These are phyloP conservation scores for Phytophthora sojae DNA, from an alignment of 352 stramenopile genomes.

Conservation along the genomic window DNA sequence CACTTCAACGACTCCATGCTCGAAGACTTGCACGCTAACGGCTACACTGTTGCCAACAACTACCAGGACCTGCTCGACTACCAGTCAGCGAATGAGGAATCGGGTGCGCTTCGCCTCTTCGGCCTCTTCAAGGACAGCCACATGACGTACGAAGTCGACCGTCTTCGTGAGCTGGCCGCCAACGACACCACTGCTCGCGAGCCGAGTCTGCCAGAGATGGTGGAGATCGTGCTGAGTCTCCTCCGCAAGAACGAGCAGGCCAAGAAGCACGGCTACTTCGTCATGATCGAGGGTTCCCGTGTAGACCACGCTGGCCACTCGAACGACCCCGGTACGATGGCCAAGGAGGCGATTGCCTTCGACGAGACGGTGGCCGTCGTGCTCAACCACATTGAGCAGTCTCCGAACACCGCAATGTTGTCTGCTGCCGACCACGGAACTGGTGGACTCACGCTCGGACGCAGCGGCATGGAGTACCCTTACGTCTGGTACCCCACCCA, in stretches of 20 bases:
- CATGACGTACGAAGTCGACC: conserved; percentile 80
- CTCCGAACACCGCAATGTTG: conserved; percentile 61
- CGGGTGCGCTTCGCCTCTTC: conserved; percentile 60
- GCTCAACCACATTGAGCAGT: conserved; percentile 56
- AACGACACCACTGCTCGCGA: conserved; percentile 54
- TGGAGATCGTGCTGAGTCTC: conserved; percentile 61
- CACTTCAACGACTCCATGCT: conserved; percentile 66
- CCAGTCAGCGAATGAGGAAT: conserved; percentile 54
- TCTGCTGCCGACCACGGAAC: conserved; percentile 73
- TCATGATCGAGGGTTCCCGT: conserved; percentile 79
- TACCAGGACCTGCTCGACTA: conserved; percentile 68
- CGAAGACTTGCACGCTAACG: conserved; percentile 43
- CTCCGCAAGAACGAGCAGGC: conserved; percentile 73
- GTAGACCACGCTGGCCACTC: conserved; percentile 75
- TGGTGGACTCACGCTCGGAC: conserved; percentile 64
- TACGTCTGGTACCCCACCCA: conserved; percentile 64
- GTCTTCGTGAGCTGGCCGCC: conserved; percentile 43
- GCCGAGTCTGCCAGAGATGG: conserved; percentile 70
- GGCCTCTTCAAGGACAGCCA: conserved; percentile 70
- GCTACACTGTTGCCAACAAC: conserved; percentile 66
- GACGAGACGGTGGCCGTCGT: conserved; percentile 73
- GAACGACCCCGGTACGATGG: conserved; percentile 75
- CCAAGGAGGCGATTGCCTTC: conserved; percentile 74
- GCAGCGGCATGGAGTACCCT: conserved; percentile 29
- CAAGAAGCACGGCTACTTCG: conserved; percentile 78